Evolutionary conservation across 306 rosid species (phyloP).

Genomic region (Alnus rubra): DNA sequence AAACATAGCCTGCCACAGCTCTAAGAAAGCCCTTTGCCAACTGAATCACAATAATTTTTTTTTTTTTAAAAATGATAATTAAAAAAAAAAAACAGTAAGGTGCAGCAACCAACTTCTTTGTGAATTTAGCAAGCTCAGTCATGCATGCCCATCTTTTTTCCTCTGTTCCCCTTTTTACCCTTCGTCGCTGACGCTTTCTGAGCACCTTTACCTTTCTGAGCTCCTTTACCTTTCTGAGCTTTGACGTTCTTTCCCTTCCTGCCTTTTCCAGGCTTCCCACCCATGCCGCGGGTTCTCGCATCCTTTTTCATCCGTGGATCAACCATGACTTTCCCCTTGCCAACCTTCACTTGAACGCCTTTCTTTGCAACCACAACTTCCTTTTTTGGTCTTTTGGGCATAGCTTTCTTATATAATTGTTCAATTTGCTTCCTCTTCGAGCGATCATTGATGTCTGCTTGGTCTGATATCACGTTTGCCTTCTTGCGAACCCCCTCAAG

Average conservation of each 20-base stretch:
- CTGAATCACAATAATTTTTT: no score
- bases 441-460: conserved; percentile 77
- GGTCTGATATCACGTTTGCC: conserved; percentile 90
- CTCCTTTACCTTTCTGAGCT: conserved; percentile 39
- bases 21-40: background rate
- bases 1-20: background rate
- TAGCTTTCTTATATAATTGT: conserved; percentile 67
- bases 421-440: conserved; percentile 91
- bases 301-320: conserved; percentile 60
- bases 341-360: conserved; percentile 81
- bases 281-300: conserved; percentile 31
- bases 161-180: conserved; percentile 39
- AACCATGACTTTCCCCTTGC: conserved; percentile 50
- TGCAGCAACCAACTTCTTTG: background rate
- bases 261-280: conserved; percentile 34
- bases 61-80: background rate
- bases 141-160: conserved; percentile 35
- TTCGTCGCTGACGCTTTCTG: conserved; percentile 37
- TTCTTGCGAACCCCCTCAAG: conserved; percentile 93
- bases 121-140: conserved; percentile 7
- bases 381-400: conserved; percentile 70
- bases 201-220: conserved; percentile 44
- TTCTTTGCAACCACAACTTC: conserved; percentile 96
- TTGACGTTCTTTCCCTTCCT: conserved; percentile 40
- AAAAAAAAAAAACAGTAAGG: background rate